Conservation (phyloP, 2,329 filamentous ascomycete species). For the Lasiodiplodia citricola region DNA sequence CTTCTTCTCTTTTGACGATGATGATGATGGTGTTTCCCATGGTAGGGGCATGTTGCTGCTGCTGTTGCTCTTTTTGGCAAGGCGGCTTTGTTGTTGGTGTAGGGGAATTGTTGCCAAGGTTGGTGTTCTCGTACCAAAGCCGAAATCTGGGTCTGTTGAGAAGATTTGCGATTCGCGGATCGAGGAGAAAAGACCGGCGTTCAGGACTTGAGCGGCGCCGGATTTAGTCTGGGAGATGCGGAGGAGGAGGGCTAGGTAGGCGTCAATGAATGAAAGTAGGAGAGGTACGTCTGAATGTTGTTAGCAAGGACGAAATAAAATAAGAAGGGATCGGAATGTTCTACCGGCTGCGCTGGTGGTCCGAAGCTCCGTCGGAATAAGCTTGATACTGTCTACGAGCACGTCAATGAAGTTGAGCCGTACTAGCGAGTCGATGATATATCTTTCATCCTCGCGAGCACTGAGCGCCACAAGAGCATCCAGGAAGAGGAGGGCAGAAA, state of each 20-base stretch:
- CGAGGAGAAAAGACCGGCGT: slow-evolving; percentile 83
- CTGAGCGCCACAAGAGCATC: slow-evolving; percentile 77
- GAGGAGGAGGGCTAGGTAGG: slow-evolving; percentile 80
- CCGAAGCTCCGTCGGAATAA: slow-evolving; percentile 70
- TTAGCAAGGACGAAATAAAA: not conserved
- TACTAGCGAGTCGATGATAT: slow-evolving; percentile 79
- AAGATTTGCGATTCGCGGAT: slow-evolving; percentile 86
- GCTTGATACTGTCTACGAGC: slow-evolving; percentile 84
- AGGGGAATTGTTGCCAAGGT: slow-evolving; percentile 1
- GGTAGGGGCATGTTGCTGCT: not conserved
- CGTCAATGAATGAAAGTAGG: slow-evolving; percentile 68
- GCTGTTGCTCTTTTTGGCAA: not conserved
- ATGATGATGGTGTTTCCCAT: not conserved
- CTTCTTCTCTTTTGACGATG: not conserved
- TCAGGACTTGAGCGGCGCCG: slow-evolving; percentile 87
- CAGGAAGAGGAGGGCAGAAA: slow-evolving; percentile 85
- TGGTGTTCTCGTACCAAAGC: slow-evolving; percentile 62
- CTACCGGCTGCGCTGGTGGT: slow-evolving; percentile 40
- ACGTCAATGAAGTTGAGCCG: slow-evolving; percentile 90
- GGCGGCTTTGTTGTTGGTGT: not conserved
- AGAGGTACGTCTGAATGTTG: slow-evolving; percentile 56
- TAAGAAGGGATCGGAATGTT: not conserved
- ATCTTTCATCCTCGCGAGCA: slow-evolving; percentile 71
- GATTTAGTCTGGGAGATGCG: slow-evolving; percentile 81
- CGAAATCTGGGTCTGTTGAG: slow-evolving; percentile 87